Base-by-base conservation (phyloP, 2,329 filamentous ascomycete species). In the Myotisia sp. region DNA sequence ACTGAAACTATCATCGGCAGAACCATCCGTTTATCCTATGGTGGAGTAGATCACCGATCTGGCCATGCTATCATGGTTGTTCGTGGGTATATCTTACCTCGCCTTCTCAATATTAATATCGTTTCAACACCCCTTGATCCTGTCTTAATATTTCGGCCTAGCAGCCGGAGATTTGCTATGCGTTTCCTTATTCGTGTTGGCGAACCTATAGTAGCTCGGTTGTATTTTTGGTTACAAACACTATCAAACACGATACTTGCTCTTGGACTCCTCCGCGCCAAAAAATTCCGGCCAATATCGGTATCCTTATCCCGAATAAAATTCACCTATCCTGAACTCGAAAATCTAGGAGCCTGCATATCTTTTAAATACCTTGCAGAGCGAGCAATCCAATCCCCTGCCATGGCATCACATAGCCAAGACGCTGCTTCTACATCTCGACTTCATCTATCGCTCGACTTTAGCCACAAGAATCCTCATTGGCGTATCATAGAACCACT, bases 401-500 rank as follows among this genome's bases (percentile, higher is more conserved):
- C 12, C 9, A 17, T 8, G 17, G 29, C 21, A 19, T 16, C 33
- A 18, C 16, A 36, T 31, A 17, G 34, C 8, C 38, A 22, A 24
- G 17, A 29, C 7, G 18, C 16, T n/a, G 16, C n/a, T 26, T 29
- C 21, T 18, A 29, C 29, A 13, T 20, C 29, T 4, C 26, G 10
- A 12, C 35, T 40, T 33, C 47, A 39, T 7, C 39, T 60, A 26
- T 47, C 46, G 14, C 52, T 62, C 26, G 45, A 42, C 10, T 58
- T 62, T 36, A 46, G 53, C 38, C 39, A 38, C 20, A 42, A 47
- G 16, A 61, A 53, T 32, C 57, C 56, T 27, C 58, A 61, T 43
- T 53, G 56, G 27, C 55, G 58, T 18, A 56, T 62, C 30, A 54
- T 53, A 40, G 53, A 55, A 31, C 43, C 57, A n/a, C 45, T 62